Conservation (phyloP, 1,139 yeast species). For the Debaryomyces fabryi region DNA sequence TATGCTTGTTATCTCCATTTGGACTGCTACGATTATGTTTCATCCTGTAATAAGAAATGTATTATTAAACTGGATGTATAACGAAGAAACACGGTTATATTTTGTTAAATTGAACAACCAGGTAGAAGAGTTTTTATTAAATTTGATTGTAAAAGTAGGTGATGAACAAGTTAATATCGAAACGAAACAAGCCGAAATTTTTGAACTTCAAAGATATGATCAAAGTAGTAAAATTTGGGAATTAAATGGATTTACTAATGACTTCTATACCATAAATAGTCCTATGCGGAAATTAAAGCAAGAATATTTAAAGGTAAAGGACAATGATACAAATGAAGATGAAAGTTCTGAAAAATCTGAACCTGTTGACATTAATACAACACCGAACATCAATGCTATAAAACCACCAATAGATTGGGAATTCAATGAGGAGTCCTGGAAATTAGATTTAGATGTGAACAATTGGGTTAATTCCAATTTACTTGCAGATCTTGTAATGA, state of each 20-base stretch:
- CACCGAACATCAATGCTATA: constrained; percentile 34
- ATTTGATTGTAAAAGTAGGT: constrained; percentile 22
- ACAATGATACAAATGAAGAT: constrained; percentile 20
- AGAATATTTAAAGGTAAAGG: constrained; percentile 13
- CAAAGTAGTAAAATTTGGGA: constrained; percentile 60
- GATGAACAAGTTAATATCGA: constrained; percentile 14
- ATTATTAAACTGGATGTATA: constrained; percentile 48
- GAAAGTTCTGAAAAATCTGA: constrained; percentile 13
- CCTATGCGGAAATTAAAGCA: constrained; percentile 26
- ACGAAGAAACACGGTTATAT: constrained; percentile 63
- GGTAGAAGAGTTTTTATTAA: constrained; percentile 44
- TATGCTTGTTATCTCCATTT: constrained; percentile 41
- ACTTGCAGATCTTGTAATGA: constrained; percentile 54
- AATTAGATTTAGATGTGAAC: constrained; percentile 57
- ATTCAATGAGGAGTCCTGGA: constrained; percentile 54
- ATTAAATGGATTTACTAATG: constrained; percentile 55
- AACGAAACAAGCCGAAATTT: constrained; percentile 58
- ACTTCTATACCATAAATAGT: constrained; percentile 51
- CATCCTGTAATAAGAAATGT: constrained; percentile 59
- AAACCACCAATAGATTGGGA: constrained; percentile 62
- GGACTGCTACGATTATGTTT: constrained; percentile 51
- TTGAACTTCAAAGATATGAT: constrained; percentile 67
- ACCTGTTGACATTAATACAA: constrained; percentile 17
- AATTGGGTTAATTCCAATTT: constrained; percentile 58
- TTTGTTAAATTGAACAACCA: constrained; percentile 49